A percentile compares a stretch with the other conserved stretches of the same genome.
phyloP scores from a whole-genome alignment of 2,329 filamentous ascomycete species.

The Macrophomina tecta region DNA sequence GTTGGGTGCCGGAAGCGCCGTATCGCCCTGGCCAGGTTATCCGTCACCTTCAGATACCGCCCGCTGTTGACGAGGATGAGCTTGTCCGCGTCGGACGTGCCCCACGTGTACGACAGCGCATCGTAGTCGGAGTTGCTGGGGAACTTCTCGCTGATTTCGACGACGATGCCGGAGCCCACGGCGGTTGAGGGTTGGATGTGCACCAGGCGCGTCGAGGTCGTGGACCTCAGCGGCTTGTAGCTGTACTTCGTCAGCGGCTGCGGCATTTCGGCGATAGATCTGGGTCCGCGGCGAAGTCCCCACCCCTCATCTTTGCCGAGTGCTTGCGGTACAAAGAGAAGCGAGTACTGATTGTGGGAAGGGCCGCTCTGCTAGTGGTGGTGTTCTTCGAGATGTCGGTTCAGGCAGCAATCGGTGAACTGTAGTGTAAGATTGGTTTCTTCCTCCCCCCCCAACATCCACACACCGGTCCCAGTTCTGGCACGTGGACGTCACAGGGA shows the following conservation, averaged over 20 bases:
- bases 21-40: slow-evolving; percentile 32
- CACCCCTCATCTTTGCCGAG: slow-evolving; percentile 8
- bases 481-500: slow-evolving; percentile 17
- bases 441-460: not conserved
- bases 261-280: slow-evolving; percentile 15
- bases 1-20: slow-evolving; percentile 31
- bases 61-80: slow-evolving; percentile 29
- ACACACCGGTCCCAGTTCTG: not conserved
- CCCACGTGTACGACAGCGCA: slow-evolving; percentile 36
- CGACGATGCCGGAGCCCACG: slow-evolving; percentile 2
- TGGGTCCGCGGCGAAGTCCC: not conserved
- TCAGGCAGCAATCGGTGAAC: not conserved
- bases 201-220: slow-evolving; percentile 16
- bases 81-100: slow-evolving; percentile 26
- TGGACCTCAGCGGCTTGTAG: slow-evolving; percentile 19
- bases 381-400: not conserved
- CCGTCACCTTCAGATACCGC: slow-evolving; percentile 28
- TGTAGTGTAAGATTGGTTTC: not conserved
- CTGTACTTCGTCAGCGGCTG: slow-evolving; percentile 11
- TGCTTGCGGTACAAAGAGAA: not conserved
- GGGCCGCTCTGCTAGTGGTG: not conserved
- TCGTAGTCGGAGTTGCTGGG: slow-evolving; percentile 41
- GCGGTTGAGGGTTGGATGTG: slow-evolving; percentile 15
- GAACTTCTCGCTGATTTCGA: slow-evolving; percentile 9
- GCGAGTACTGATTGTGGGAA: not conserved